These are phyloP conservation scores for Endotrypanum monterogeii DNA, from an alignment of 208 protist genomes.

Conservation along the genomic window DNA sequence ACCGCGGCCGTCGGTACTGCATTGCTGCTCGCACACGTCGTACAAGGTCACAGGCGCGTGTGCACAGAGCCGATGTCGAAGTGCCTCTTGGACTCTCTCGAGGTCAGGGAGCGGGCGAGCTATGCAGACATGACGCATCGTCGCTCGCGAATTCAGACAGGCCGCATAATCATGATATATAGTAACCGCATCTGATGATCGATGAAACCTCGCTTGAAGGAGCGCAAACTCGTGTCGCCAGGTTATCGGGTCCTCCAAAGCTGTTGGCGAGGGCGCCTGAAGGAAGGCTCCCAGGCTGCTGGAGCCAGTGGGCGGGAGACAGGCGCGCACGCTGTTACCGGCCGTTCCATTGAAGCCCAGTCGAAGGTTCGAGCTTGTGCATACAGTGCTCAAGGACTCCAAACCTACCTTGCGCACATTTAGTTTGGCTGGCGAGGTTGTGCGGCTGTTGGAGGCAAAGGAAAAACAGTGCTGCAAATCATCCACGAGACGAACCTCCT, in stretches of 20 bases:
- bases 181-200: conserved; percentile 41
- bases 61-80: conserved; percentile 23
- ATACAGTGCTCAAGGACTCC: conserved; percentile 7
- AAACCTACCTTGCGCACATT: conserved; percentile 1
- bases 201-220: conserved; percentile 27
- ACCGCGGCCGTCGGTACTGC: background rate
- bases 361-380: background rate
- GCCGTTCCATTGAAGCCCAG: background rate
- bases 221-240: conserved; percentile 45
- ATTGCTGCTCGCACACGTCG: conserved; percentile 31
- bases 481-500: conserved; percentile 12
- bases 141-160: conserved; percentile 43
- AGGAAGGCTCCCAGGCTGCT: background rate
- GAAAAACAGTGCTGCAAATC: conserved; percentile 9
- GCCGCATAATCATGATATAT: conserved; percentile 46
- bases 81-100: conserved; percentile 50
- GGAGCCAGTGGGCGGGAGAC: background rate
- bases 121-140: conserved; percentile 54
- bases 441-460: conserved; percentile 11
- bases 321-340: background rate
- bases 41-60: conserved; percentile 27
- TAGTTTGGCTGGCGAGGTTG: conserved; percentile 9
- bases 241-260: conserved; percentile 45
- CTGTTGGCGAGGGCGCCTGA: conserved; percentile 17
- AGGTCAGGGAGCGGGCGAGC: conserved; percentile 68